Base-by-base conservation (phyloP, 768 basidiomycete genomes). In the Plicaturopsis crispa region DNA sequence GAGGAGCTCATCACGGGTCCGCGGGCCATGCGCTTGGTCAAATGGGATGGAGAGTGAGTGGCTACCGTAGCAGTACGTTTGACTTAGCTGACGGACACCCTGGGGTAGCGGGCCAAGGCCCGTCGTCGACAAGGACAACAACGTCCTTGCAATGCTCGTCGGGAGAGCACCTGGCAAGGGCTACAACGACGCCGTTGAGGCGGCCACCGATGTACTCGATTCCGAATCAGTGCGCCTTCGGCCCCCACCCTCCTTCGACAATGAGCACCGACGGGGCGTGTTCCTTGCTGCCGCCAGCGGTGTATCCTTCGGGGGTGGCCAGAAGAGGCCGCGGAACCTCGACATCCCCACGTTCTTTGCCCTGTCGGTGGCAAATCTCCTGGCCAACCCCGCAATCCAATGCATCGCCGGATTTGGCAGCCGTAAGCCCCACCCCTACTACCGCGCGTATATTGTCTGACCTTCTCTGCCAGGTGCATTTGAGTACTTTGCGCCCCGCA, bases 401-500 rank as follows among this genome's bases (percentile, higher is more conserved):
- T 20, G 41, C 2, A 13, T 35, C 4, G 44, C 44, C 11, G 44
- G 44, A 2, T 45, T 45, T 26, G 41, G 24, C n/a, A 38, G 14
- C 8, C 24, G 44, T 45, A 30, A n/a, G 37, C 18, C 14, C 14
- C 26, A 14, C 8, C 8, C 8, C 10, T 6, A 17, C 14, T 7
- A 17, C 22, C n/a, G 12, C 13, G 16, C n/a, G n/a, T n/a, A n/a
- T n/a, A n/a, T n/a, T n/a, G n/a, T n/a, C 14, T 28, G 3, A n/a
- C 8, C 26, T 8, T 28, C 14, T 8, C 14, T 8, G 10, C 16
- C 14, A 42, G 31, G 24, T 23, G 7, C 17, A 0, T 38, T 43
- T 21, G 17, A 17, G 3, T 19, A 26, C 20, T 43, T 39, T 17
- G 32, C 42, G 3, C 45, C 37, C 1, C 42, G 35, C n/a, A 3